Conservation (phyloP, 495 filamentous ascomycete genomes). For the Tuber borchii region DNA sequence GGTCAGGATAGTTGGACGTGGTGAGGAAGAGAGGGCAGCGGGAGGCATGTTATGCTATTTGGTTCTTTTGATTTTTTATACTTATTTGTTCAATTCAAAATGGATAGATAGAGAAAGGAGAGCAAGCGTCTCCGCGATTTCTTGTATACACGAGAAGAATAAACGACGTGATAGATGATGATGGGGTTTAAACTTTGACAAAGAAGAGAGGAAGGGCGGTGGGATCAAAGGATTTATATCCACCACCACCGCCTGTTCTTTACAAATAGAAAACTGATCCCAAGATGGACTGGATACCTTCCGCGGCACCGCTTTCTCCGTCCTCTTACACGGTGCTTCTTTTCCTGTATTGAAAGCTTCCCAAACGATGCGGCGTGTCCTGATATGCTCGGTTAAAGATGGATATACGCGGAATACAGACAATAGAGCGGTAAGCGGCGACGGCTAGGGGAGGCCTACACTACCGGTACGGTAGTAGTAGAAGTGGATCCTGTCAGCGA, state of each 20-base stretch:
- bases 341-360: neutral
- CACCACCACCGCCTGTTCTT: neutral
- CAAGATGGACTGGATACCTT: neutral
- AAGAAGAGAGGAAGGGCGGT: neutral
- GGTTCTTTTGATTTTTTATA: neutral
- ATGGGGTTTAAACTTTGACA: neutral
- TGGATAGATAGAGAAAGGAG: neutral
- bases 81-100: neutral
- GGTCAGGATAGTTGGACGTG: constrained; percentile 45
- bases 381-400: neutral
- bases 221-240: neutral
- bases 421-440: neutral
- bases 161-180: neutral
- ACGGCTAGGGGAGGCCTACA: neutral
- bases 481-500: too few species aligned
- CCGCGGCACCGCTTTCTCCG: neutral
- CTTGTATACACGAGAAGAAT: neutral
- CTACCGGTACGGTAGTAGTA: too few species aligned
- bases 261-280: neutral
- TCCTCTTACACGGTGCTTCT: neutral
- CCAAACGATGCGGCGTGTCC: neutral
- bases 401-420: neutral
- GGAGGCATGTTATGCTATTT: constrained; percentile 56
- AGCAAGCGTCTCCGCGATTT: neutral
- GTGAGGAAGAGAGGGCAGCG: constrained; percentile 58